Conservation (phyloP, 768 basidiomycete genomes). For the Neoboletus magnificus region DNA sequence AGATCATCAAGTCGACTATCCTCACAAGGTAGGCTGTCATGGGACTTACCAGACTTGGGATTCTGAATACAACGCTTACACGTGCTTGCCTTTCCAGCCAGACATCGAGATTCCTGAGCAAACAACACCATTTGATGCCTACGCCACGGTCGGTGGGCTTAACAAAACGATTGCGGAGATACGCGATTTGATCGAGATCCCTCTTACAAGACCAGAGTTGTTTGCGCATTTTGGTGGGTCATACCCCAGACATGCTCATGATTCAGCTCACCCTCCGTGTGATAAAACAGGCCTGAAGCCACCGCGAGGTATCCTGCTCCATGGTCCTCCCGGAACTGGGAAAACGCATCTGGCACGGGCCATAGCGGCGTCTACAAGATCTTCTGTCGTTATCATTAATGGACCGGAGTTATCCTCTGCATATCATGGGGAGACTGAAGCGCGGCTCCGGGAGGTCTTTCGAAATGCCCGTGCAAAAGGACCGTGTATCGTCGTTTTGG, state of each 20-base stretch:
- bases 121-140: slow-evolving; percentile 51
- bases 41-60: slow-evolving; percentile 4
- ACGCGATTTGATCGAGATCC: slow-evolving; percentile 80
- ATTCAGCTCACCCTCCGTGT: slow-evolving; percentile 15
- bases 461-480: slow-evolving; percentile 74
- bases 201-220: slow-evolving; percentile 76
- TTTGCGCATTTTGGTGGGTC: slow-evolving; percentile 69
- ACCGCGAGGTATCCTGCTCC: slow-evolving; percentile 90
- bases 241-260: not conserved
- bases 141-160: slow-evolving; percentile 83
- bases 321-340: slow-evolving; percentile 96
- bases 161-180: slow-evolving; percentile 85
- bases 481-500: slow-evolving; percentile 91
- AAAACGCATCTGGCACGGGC: slow-evolving; percentile 96
- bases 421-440: slow-evolving; percentile 97
- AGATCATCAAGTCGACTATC: slow-evolving; percentile 24
- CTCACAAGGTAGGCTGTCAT: slow-evolving; percentile 33
- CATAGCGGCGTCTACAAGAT: slow-evolving; percentile 82
- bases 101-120: slow-evolving; percentile 49
- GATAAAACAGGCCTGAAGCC: slow-evolving; percentile 74
- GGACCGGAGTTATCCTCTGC: slow-evolving; percentile 94
- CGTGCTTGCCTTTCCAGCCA: slow-evolving; percentile 31
- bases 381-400: slow-evolving; percentile 89
- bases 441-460: slow-evolving; percentile 86
- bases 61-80: slow-evolving; percentile 10